Evolutionary conservation across 108 stramenopile genomes (phyloP), one percentile per base, ranked within the genome.

Genomic region (Phaeodactylum tricornutum): DNA sequence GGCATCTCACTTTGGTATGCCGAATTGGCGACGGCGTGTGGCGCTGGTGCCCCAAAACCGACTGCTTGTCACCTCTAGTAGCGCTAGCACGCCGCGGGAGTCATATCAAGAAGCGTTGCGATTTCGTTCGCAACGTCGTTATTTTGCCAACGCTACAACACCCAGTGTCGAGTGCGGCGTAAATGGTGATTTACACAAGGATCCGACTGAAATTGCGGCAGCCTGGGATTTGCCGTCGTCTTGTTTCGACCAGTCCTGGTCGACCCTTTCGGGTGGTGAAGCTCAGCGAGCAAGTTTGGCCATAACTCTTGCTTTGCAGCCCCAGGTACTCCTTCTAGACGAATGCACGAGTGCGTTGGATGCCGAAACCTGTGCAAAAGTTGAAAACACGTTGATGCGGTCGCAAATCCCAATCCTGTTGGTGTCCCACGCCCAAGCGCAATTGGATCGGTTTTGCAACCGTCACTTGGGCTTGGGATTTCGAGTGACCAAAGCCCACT

Each of bases 231-330:
- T 72, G 7, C 3, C 36, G 8, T 57, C 45, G 6, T 20, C 16
- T 3, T 29, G 30, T 12, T 57, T 61, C 12, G 73, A 81, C 33
- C 64, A 67, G 44, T 56, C 62, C 3, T 89, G 87, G 90, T 66
- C 70, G 29, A 69, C 64, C 19, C 66, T 93, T 2, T 81, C 79
- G 2, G 91, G 91, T 1, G 91, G 87, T 26, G 85, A 89, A 65
- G 67, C 69, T n/a, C 92, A 93, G 55, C 62, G 87, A n/a, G 53
- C 75, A 25, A 39, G 71, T 11, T 51, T 90, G 47, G 87, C 92
- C 0, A 74, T 89, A 9, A 81, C 87, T 9, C 45, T 93, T 15
- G 61, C 84, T 2, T 50, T 69, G 4, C 21, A 50, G 16, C 79
- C 80, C 0, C 40, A 59, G 35, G 62, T 91, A 0, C 37, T 83